Evolutionary conservation across 176 grass and related monocot genomes (phyloP).

Genomic region (Oropetium thomaeum): DNA sequence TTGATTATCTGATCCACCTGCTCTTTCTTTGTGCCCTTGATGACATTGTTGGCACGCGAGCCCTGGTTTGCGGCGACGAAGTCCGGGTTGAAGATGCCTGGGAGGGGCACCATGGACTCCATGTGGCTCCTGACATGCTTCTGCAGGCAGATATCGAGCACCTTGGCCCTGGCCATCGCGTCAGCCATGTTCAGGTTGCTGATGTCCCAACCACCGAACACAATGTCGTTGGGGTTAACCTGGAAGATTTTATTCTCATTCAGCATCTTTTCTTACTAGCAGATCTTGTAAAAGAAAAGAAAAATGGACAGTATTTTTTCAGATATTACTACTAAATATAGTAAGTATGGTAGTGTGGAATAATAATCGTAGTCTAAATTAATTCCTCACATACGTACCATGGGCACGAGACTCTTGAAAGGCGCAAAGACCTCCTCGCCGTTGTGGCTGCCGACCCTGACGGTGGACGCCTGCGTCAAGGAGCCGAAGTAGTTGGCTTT

Average conservation of each 20-base stretch:
- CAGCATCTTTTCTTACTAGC: not conserved
- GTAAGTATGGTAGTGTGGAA: too few relatives aligned
- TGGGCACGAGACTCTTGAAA: constrained; percentile 91
- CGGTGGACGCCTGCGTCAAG: constrained; percentile 82
- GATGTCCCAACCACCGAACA: constrained; percentile 96
- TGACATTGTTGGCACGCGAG: constrained; percentile 58
- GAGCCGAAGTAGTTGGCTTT: constrained; percentile 96
- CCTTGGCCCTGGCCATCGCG: constrained; percentile 92
- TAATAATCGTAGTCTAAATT: not conserved
- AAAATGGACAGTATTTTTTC: not conserved
- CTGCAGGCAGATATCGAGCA: constrained; percentile 91
- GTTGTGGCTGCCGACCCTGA: constrained; percentile 84
- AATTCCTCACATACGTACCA: constrained; percentile 61
- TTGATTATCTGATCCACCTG: constrained; percentile 85
- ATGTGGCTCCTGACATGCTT: constrained; percentile 92
- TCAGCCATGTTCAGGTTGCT: constrained; percentile 94
- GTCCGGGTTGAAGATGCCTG: constrained; percentile 82
- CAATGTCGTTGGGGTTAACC: constrained; percentile 90
- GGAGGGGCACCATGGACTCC: constrained; percentile 86
- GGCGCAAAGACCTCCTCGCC: constrained; percentile 95
- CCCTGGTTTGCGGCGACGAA: constrained; percentile 92
- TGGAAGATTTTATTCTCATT: constrained; percentile 24
- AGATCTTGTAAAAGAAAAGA: not conserved
- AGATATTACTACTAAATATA: not conserved
- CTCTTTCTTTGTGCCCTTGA: constrained; percentile 82